Percentiles rank a stretch among this genome's conserved stretches.
Conservation (phyloP, 371 early-diverging fungal species). For the Polyrhizophydium stewartii region DNA sequence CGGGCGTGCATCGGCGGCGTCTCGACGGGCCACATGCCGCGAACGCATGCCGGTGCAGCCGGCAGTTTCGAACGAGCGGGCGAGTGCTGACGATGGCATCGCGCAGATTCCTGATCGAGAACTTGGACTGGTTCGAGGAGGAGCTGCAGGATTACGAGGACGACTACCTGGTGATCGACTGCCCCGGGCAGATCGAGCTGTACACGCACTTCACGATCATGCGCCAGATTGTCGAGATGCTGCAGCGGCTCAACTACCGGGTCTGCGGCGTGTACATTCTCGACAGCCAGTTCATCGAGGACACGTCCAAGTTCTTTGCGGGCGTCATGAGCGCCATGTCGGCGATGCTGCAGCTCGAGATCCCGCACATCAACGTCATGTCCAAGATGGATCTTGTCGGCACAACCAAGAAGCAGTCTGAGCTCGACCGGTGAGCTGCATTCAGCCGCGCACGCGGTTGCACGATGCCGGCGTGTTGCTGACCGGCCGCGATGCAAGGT, state of each 20-base stretch:
- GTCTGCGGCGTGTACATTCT: constrained; percentile 89
- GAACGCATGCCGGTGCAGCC: no score
- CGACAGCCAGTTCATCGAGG: constrained; percentile 93
- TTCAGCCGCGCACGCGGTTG: neutral
- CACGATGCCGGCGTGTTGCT: neutral
- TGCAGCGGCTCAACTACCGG: constrained; percentile 46
- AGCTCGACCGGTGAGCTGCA: constrained; percentile 51
- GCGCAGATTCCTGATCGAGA: constrained; percentile 73
- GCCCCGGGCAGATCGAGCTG: constrained; percentile 99
- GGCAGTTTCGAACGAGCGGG: neutral
- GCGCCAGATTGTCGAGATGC: constrained; percentile 67
- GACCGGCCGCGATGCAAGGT: constrained; percentile 39
- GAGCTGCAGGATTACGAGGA: constrained; percentile 85
- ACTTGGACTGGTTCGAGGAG: constrained; percentile 95
- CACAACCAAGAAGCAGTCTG: constrained; percentile 16
- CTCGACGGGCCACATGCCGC: no score
- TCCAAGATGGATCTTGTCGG: constrained; percentile 95
- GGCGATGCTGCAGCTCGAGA: constrained; percentile 89
- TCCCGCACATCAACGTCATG: constrained; percentile 96
- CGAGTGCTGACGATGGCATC: neutral
- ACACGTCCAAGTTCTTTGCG: constrained; percentile 91
- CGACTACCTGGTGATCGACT: constrained; percentile 97
- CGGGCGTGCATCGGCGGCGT: no score
- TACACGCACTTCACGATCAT: constrained; percentile 98
- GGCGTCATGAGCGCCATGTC: constrained; percentile 83